Evolutionary conservation across 2,329 filamentous ascomycete genomes (phyloP).

Genomic region (Cladorrhinum sp.): DNA sequence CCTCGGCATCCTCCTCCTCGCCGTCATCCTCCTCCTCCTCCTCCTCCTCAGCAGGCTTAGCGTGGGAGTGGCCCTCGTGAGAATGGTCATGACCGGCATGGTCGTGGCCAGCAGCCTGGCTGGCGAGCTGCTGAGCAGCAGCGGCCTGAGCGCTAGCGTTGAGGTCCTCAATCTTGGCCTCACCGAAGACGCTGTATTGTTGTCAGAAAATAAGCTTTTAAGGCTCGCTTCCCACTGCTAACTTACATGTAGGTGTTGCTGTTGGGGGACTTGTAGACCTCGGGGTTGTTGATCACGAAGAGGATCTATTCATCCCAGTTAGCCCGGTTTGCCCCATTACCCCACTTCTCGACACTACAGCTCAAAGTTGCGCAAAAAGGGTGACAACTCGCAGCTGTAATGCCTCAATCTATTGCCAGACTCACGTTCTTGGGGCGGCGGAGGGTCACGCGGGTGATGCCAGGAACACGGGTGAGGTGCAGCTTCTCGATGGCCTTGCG

Average conservation of each 20-base stretch:
- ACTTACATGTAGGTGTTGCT: slow-evolving; percentile 99
- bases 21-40: slow-evolving; percentile 90
- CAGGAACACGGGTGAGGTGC: slow-evolving; percentile 90
- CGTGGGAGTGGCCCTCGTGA: slow-evolving; percentile 62
- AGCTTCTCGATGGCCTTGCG: slow-evolving; percentile 99
- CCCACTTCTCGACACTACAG: background rate
- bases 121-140: slow-evolving; percentile 91
- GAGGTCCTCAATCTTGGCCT: slow-evolving; percentile 99
- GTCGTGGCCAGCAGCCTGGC: slow-evolving; percentile 63
- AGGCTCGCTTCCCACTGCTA: background rate
- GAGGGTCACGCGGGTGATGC: slow-evolving; percentile 97
- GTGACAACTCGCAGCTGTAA: background rate
- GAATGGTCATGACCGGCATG: slow-evolving; percentile 72
- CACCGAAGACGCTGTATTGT: slow-evolving; percentile 81
- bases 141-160: slow-evolving; percentile 97
- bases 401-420: slow-evolving; percentile 30
- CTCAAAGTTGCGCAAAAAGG: slow-evolving; percentile 11
- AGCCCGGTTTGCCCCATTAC: slow-evolving; percentile 15
- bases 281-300: slow-evolving; percentile 99
- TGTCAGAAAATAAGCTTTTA: background rate
- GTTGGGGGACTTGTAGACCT: slow-evolving; percentile 98
- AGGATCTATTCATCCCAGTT: slow-evolving; percentile 65
- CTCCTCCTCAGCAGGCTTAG: slow-evolving; percentile 65
- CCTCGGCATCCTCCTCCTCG: slow-evolving; percentile 91
- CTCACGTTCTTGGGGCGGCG: slow-evolving; percentile 98